Base-by-base conservation (phyloP, 140 eudicot species). In the Bidens hawaiensis region DNA sequence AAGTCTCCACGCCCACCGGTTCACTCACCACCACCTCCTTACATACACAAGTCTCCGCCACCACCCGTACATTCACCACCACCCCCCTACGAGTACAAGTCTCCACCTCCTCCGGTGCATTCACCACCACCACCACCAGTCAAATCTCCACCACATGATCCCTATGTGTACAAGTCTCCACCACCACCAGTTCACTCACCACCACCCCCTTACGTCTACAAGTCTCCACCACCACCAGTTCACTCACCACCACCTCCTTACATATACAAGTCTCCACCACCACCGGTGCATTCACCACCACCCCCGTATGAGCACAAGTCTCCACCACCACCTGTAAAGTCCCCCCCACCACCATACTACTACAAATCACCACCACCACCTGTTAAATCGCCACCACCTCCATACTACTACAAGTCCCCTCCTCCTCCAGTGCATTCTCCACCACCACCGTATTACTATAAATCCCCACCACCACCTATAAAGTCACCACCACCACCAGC, bases 221-320 rank as follows among this genome's bases (percentile, higher is more conserved):
- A 48, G 7, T 76, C 81, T 30, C 81, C 81, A 12, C 81, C 81
- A 27, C 74, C n/a, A n/a, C n/a, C n/a, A n/a, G n/a, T n/a, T n/a
- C n/a, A n/a, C n/a, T n/a, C 81, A 12, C 81, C 81, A 27, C 74
- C 73, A 10, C 73, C 81, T 2, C 76, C 81, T 0, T 76, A 69
- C 4, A 22, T 11, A 1, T 70, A 76, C 25, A 62, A 48, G 4
- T 76, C 81, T 22, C 81, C 81, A 7, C 81, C 81, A 7, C 81
- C 77, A 45, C 81, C 81, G 0, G 60, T 41, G 0, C 42, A 69
- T 4, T 76, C 81, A 13, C 76, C 81, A 53, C 81, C 81, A 1
- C 81, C 82, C 0, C 81, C 82, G 0, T 77, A 77, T 1, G 15
- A 13, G 0, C 72, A 77, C 47, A 60, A 66, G 23, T 76, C 81